phyloP scores from a whole-genome alignment of 2,329 filamentous ascomycete species.

The Phyllosticta ampelicida region DNA sequence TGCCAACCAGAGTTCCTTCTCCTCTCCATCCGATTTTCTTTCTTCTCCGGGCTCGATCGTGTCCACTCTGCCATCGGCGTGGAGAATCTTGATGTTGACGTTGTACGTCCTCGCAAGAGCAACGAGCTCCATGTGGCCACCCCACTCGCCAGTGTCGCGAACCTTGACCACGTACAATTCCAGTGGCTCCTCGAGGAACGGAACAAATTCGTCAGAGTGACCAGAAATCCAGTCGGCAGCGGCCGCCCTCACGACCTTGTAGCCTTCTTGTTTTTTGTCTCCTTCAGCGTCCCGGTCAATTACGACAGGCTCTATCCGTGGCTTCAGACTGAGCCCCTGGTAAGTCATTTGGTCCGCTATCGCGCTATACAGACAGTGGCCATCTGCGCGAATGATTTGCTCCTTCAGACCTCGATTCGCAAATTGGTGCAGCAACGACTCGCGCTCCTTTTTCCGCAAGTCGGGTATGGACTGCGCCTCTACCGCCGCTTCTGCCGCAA shows the following conservation, averaged over 20 bases:
- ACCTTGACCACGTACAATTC: constrained; percentile 65
- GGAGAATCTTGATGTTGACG: constrained; percentile 73
- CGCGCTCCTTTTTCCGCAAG: constrained; percentile 26
- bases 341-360: constrained; percentile 70
- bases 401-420: constrained; percentile 54
- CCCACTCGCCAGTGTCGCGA: constrained; percentile 85
- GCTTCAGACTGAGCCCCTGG: constrained; percentile 21
- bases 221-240: constrained; percentile 68
- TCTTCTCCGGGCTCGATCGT: constrained; percentile 50
- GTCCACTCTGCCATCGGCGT: constrained; percentile 68
- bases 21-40: constrained; percentile 28
- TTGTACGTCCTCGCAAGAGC: constrained; percentile 74
- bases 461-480: constrained; percentile 52
- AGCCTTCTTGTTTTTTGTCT: constrained; percentile 28
- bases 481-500: constrained; percentile 53
- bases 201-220: constrained; percentile 70
- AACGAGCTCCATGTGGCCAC: constrained; percentile 79
- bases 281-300: constrained; percentile 10
- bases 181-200: constrained; percentile 76
- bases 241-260: constrained; percentile 55
- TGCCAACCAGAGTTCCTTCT: constrained; percentile 70
- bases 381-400: constrained; percentile 75
- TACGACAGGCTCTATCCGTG: constrained; percentile 24
- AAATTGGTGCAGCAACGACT: constrained; percentile 60
- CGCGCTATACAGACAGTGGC: constrained; percentile 89